phyloP scores from a whole-genome alignment of 768 basidiomycete genomes.

The Flagelloscypha sp. region DNA sequence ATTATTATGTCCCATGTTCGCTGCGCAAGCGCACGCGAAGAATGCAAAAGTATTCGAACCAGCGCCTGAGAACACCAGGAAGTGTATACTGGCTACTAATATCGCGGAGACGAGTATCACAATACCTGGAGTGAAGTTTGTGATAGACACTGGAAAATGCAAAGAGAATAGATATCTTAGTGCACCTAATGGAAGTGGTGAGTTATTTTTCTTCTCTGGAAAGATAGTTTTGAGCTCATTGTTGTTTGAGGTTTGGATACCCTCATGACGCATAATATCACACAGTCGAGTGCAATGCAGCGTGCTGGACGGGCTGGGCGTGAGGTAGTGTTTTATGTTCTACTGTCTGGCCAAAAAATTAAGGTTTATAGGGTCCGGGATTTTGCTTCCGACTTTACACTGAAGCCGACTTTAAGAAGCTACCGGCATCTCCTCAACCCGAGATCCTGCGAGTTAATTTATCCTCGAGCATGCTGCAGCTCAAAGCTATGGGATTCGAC shows the following conservation, averaged over 20 bases:
- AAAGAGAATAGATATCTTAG: slow-evolving; percentile 90
- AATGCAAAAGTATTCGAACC: slow-evolving; percentile 73
- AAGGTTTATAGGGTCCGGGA: slow-evolving; percentile 53
- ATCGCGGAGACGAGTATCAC: slow-evolving; percentile 98
- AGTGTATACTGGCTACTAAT: slow-evolving; percentile 94
- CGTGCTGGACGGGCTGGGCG: slow-evolving; percentile 96
- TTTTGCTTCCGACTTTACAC: slow-evolving; percentile 92
- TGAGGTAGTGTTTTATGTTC: slow-evolving; percentile 42
- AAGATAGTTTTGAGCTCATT: slow-evolving; percentile 5
- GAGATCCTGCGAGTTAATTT: slow-evolving; percentile 89
- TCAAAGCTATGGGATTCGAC: slow-evolving; percentile 78
- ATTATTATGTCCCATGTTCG: slow-evolving; percentile 73
- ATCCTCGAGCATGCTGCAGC: slow-evolving; percentile 73
- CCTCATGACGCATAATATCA: slow-evolving; percentile 72
- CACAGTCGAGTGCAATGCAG: slow-evolving; percentile 86
- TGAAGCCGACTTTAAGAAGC: slow-evolving; percentile 60
- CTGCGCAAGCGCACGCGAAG: slow-evolving; percentile 68
- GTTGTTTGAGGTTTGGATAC: slow-evolving; percentile 70
- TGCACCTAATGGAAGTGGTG: slow-evolving; percentile 57
- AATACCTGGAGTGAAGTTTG: slow-evolving; percentile 91
- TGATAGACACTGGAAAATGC: slow-evolving; percentile 92
- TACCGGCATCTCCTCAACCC: slow-evolving; percentile 66
- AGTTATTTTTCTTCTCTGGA: slow-evolving; percentile 4
- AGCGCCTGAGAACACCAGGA: slow-evolving; percentile 61
- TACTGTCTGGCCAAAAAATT: not conserved